These are phyloP conservation scores for Ailanthus altissimus DNA, from an alignment of 345 rosid genomes.

Conservation along the genomic window DNA sequence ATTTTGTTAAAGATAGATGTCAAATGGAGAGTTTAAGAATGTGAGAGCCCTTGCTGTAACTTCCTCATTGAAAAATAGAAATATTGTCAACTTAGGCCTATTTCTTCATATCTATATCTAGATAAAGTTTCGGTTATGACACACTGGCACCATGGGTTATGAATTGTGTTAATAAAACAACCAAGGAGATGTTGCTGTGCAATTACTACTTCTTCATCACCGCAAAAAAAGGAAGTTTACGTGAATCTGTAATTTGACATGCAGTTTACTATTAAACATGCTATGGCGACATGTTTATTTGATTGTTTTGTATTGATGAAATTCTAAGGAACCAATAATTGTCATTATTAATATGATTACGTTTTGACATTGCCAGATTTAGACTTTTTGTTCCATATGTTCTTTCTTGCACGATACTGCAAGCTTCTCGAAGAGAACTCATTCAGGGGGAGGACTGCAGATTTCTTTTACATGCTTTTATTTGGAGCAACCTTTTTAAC, in stretches of 20 bases:
- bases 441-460: slow-evolving; percentile 96
- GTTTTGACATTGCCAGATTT: slow-evolving; percentile 54
- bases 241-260: neutral
- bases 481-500: slow-evolving; percentile 93
- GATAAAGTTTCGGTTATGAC: neutral
- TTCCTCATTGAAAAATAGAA: neutral
- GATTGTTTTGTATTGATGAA: neutral
- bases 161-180: neutral
- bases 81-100: neutral
- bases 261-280: neutral
- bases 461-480: slow-evolving; percentile 95
- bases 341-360: slow-evolving; percentile 24
- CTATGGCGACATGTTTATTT: neutral
- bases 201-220: no score
- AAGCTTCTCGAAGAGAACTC: slow-evolving; percentile 98
- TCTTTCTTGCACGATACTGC: slow-evolving; percentile 97
- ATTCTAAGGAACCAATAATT: neutral
- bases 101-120: neutral
- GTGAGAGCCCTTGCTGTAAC: neutral
- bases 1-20: neutral
- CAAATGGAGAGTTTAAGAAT: neutral
- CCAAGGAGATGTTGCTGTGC: no score
- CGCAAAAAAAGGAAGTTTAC: neutral
- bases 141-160: neutral
- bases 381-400: slow-evolving; percentile 99